phyloP scores from a whole-genome alignment of 78 protist species.

The Bodo saltans region DNA sequence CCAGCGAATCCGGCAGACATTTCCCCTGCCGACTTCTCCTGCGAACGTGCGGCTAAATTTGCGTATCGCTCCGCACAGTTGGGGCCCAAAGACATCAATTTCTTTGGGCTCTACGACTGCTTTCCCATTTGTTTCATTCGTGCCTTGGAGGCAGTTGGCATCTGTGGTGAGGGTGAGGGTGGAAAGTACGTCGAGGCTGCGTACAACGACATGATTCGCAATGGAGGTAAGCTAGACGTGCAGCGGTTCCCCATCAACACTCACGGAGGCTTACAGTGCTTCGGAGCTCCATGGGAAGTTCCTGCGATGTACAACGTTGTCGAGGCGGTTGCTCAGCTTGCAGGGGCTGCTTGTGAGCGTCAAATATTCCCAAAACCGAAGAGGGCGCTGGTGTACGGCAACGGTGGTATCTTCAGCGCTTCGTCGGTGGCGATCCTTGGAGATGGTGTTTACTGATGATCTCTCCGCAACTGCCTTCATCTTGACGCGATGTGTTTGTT shows the following conservation, averaged over 20 bases:
- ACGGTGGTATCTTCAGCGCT: slow-evolving; percentile 25
- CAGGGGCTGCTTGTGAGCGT: neutral
- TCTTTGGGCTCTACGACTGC: slow-evolving; percentile 34
- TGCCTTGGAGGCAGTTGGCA: slow-evolving; percentile 24
- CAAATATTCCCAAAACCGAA: neutral
- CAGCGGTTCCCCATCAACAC: slow-evolving; percentile 13
- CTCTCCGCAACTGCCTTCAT: neutral
- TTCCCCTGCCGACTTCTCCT: neutral
- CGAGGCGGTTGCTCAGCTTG: slow-evolving; percentile 10
- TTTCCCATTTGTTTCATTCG: slow-evolving; percentile 36
- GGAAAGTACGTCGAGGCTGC: neutral
- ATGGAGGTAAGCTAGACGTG: neutral
- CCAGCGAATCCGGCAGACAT: neutral
- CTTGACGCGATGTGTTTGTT: no score
- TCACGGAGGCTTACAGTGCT: slow-evolving; percentile 17
- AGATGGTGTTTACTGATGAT: neutral
- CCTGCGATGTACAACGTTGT: neutral
- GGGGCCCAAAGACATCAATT: neutral
- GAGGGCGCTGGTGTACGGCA: slow-evolving; percentile 37
- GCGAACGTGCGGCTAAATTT: neutral
- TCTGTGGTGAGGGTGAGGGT: neutral
- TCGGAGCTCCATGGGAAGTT: slow-evolving; percentile 19
- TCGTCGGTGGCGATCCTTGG: slow-evolving; percentile 23
- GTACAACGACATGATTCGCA: neutral
- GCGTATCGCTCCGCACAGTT: slow-evolving; percentile 4